These are phyloP conservation scores for Chaetomium sp. DNA, from an alignment of 2,329 filamentous ascomycete genomes.

Conservation along the genomic window DNA sequence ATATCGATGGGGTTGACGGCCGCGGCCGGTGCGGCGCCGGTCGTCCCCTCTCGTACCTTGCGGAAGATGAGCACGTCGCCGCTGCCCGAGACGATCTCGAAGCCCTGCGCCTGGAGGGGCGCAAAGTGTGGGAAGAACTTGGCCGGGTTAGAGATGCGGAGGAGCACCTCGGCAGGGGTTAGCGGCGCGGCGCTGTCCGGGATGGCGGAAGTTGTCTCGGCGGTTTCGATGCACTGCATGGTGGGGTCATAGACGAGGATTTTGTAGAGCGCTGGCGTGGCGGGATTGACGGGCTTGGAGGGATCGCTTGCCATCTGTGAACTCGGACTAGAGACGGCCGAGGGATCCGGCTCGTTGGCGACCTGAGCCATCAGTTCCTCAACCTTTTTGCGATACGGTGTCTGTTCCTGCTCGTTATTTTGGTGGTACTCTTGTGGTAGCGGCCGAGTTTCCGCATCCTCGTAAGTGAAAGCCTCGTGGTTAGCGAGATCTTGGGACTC, in stretches of 20 bases:
- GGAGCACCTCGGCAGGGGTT: conserved; percentile 62
- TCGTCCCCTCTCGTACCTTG: conserved; percentile 50
- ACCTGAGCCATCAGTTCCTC: conserved; percentile 39
- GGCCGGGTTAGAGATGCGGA: conserved; percentile 61
- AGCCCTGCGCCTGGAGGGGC: conserved; percentile 61
- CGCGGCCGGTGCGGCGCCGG: background rate
- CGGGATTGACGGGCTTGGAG: conserved; percentile 11
- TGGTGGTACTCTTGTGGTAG: background rate
- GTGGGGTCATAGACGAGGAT: conserved; percentile 66
- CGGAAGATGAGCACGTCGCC: conserved; percentile 68
- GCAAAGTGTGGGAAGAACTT: conserved; percentile 67
- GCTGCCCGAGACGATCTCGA: conserved; percentile 65
- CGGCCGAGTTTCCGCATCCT: conserved; percentile 27
- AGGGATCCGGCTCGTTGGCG: conserved; percentile 38
- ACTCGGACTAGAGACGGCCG: conserved; percentile 37
- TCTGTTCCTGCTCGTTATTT: conserved; percentile 20
- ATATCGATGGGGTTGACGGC: conserved; percentile 62
- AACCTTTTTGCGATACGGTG: conserved; percentile 35
- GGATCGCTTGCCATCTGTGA: conserved; percentile 16
- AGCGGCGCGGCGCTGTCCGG: conserved; percentile 52
- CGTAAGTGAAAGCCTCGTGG: conserved; percentile 32
- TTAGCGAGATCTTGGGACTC: conserved; percentile 36
- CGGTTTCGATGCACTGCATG: conserved; percentile 58
- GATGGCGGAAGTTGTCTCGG: conserved; percentile 61
- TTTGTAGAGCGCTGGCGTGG: conserved; percentile 54